Evolutionary conservation across 805 yeast genomes (phyloP).

Genomic region (Torulaspora microellipsoides): DNA sequence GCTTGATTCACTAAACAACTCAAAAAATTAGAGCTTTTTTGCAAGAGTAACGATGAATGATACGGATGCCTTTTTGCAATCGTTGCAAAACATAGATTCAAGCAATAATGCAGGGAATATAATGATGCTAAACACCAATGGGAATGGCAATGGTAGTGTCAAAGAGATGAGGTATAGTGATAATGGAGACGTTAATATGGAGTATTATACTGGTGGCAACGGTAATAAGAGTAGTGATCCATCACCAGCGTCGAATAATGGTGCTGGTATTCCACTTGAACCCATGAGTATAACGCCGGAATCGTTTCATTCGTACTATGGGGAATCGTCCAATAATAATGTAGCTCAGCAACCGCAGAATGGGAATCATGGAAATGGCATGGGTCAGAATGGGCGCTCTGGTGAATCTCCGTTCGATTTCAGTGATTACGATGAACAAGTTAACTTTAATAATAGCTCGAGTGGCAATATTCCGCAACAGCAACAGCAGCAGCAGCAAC

Average conservation of each 20-base stretch:
- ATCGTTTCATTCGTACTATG: conserved; percentile 14
- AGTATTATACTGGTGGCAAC: conserved; percentile 2
- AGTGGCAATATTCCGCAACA: neutral
- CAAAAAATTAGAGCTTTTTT: too few relatives aligned
- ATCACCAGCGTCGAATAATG: conserved; percentile 3
- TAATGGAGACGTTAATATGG: neutral
- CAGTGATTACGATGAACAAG: conserved; percentile 9
- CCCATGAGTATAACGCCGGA: conserved; percentile 16
- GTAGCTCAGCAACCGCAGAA: conserved; percentile 6
- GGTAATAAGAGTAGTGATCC: conserved; percentile 1
- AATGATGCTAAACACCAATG: neutral
- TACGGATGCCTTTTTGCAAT: conserved; percentile 5
- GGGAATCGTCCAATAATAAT: neutral
- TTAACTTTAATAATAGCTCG: neutral
- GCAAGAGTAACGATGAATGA: conserved; percentile 2
- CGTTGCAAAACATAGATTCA: neutral
- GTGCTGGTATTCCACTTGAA: neutral
- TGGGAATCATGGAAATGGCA: neutral
- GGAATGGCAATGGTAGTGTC: neutral
- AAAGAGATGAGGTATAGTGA: neutral
- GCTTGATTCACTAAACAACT: too few relatives aligned
- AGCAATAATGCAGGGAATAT: neutral
- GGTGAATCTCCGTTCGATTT: conserved; percentile 10
- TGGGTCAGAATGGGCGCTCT: neutral
- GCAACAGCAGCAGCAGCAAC: conserved; percentile 5